Conservation (phyloP, 1,284 basidiomycete genomes). For the Boletus holoroseus region DNA sequence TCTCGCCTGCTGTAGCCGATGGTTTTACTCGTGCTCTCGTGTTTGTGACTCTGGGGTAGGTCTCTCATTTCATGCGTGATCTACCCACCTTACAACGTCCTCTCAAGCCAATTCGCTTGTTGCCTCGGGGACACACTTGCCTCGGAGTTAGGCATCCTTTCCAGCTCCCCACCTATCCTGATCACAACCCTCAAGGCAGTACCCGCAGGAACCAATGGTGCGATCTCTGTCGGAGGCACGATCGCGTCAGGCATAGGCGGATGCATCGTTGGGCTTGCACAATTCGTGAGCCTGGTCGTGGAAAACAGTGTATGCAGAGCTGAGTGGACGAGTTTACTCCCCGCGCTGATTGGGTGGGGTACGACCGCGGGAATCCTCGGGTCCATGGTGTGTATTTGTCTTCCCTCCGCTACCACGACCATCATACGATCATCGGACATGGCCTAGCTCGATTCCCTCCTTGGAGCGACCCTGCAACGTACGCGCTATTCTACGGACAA, state of each 20-base stretch:
- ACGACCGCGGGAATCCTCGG: conserved; percentile 65
- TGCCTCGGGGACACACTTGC: conserved; percentile 80
- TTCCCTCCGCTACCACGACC: background rate
- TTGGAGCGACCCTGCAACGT: conserved; percentile 84
- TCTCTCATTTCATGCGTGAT: background rate
- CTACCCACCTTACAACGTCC: background rate
- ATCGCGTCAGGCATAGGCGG: conserved; percentile 73
- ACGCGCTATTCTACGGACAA: conserved; percentile 67
- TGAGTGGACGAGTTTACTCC: conserved; percentile 35
- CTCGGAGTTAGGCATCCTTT: conserved; percentile 82
- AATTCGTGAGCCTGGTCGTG: conserved; percentile 53
- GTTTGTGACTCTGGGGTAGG: conserved; percentile 66
- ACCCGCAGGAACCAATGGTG: conserved; percentile 91
- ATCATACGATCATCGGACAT: conserved; percentile 1
- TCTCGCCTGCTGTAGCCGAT: conserved; percentile 23
- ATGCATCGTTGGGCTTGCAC: conserved; percentile 58
- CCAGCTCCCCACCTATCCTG: conserved; percentile 60
- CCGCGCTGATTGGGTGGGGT: conserved; percentile 54
- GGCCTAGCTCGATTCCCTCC: conserved; percentile 71
- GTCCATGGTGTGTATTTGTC: conserved; percentile 55
- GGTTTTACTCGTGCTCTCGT: conserved; percentile 58
- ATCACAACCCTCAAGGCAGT: conserved; percentile 70
- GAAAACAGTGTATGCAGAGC: conserved; percentile 54
- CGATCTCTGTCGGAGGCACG: conserved; percentile 72
- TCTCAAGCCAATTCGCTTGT: conserved; percentile 68